These are phyloP conservation scores for Penicillium vulpinum DNA, from an alignment of 2,329 filamentous ascomycete genomes.

Conservation along the genomic window DNA sequence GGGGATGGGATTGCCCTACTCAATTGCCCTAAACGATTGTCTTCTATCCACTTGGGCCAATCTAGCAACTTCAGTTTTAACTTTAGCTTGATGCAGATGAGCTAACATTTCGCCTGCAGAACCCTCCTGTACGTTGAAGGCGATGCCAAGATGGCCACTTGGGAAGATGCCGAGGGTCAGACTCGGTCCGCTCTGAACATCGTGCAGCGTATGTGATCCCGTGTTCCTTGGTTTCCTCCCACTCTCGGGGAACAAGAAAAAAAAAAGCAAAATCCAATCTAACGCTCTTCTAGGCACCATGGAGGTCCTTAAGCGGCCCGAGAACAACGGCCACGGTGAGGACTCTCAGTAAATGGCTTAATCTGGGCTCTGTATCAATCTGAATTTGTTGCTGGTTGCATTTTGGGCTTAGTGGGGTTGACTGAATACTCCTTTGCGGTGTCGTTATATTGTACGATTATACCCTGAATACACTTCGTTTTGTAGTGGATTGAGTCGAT, in stretches of 20 bases:
- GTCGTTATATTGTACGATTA: conserved; percentile 30
- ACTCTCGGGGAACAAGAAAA: neutral
- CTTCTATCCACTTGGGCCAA: neutral
- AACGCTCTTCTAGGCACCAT: conserved; percentile 26
- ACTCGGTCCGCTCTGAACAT: conserved; percentile 64
- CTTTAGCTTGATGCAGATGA: neutral
- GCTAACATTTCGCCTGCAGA: conserved; percentile 47
- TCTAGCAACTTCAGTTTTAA: neutral
- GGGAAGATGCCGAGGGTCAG: conserved; percentile 70
- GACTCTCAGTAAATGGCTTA: conserved; percentile 13
- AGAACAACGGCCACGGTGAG: conserved; percentile 2
- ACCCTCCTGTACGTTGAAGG: conserved; percentile 80
- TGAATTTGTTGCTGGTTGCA: neutral
- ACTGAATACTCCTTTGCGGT: conserved; percentile 8
- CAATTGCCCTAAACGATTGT: neutral
- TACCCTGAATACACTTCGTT: conserved; percentile 31
- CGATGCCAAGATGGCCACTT: conserved; percentile 68
- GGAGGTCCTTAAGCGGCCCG: conserved; percentile 38
- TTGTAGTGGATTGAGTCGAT: neutral
- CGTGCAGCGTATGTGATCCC: conserved; percentile 68
- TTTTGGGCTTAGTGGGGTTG: neutral
- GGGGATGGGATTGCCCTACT: neutral
- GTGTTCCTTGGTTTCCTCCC: neutral
- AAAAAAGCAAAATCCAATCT: neutral
- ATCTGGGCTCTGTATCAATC: neutral